A percentile compares a stretch with the other conserved stretches of the same genome.
Evolutionary conservation across 306 rosid genomes (phyloP).

Genomic region (Quercus bicolor): DNA sequence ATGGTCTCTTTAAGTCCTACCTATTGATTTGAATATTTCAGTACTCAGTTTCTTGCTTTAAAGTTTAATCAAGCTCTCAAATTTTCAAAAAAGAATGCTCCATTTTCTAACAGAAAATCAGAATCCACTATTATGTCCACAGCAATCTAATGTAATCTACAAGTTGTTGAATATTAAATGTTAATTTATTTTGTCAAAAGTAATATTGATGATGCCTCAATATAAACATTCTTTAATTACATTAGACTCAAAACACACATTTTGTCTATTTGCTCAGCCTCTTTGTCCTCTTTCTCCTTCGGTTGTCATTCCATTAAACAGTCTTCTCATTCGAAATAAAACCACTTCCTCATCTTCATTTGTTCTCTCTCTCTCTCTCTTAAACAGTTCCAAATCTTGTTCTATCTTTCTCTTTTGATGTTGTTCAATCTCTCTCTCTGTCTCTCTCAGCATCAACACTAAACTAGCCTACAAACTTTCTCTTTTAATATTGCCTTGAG

Average conservation of each 20-base stretch:
- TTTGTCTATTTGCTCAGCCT: slow-evolving; percentile 2
- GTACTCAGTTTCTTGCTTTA: background rate
- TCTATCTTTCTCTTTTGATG: slow-evolving; percentile 14
- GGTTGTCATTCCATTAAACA: slow-evolving; percentile 47
- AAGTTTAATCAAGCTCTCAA: background rate
- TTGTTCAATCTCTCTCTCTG: slow-evolving; percentile 17
- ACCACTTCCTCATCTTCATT: slow-evolving; percentile 32
- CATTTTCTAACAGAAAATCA: background rate
- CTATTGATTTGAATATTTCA: background rate
- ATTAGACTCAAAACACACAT: slow-evolving; percentile 30
- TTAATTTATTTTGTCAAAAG: background rate
- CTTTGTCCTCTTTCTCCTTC: slow-evolving; percentile 14
- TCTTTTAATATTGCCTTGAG: slow-evolving; percentile 10
- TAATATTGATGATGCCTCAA: slow-evolving; percentile 4
- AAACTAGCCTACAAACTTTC: background rate
- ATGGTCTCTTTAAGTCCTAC: background rate
- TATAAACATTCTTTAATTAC: slow-evolving; percentile 43
- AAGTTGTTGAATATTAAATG: slow-evolving; percentile 4
- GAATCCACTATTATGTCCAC: background rate
- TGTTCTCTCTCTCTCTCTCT: slow-evolving; percentile 5
- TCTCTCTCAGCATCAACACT: background rate
- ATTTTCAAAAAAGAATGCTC: background rate
- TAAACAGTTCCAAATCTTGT: slow-evolving; percentile 30
- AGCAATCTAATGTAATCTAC: slow-evolving; percentile 3
- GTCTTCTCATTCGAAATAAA: slow-evolving; percentile 39